A percentile compares a stretch with the other conserved stretches of the same genome.
phyloP scores from a whole-genome alignment of 768 basidiomycete genomes.

The Podaxis carcinomalis region DNA sequence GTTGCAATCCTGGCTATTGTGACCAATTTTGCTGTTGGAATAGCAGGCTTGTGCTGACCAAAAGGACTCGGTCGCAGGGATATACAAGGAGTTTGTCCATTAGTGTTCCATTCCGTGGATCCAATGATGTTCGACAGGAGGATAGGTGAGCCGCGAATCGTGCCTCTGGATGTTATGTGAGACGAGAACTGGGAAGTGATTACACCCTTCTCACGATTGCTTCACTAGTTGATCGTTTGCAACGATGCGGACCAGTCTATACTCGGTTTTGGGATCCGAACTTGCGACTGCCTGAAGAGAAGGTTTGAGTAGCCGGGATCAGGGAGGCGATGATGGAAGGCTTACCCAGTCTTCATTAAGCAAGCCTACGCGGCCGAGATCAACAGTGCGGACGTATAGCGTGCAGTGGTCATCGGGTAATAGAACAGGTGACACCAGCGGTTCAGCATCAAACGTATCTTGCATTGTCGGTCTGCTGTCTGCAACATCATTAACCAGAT shows the following conservation, averaged over 20 bases:
- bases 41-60: slow-evolving; percentile 48
- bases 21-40: slow-evolving; percentile 66
- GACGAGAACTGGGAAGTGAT: neutral
- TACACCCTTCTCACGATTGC: slow-evolving; percentile 26
- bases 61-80: slow-evolving; percentile 54
- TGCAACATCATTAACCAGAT: neutral
- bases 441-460: slow-evolving; percentile 20
- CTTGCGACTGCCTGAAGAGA: slow-evolving; percentile 45
- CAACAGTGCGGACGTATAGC: slow-evolving; percentile 58
- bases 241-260: slow-evolving; percentile 54
- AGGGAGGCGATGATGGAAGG: neutral
- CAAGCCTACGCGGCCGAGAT: slow-evolving; percentile 61
- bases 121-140: slow-evolving; percentile 51
- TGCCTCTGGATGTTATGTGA: slow-evolving; percentile 28
- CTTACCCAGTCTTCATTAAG: slow-evolving; percentile 78
- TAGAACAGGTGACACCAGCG: slow-evolving; percentile 30
- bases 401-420: slow-evolving; percentile 44
- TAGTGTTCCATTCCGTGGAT: slow-evolving; percentile 20
- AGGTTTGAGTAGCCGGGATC: slow-evolving; percentile 8
- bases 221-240: slow-evolving; percentile 43
- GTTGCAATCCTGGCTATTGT: slow-evolving; percentile 82
- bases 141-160: slow-evolving; percentile 39
- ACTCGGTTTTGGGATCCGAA: slow-evolving; percentile 26
- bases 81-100: slow-evolving; percentile 20
- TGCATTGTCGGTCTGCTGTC: neutral